Base-by-base conservation (phyloP, 2,329 filamentous ascomycete genomes). In the Penicillium sp. region DNA sequence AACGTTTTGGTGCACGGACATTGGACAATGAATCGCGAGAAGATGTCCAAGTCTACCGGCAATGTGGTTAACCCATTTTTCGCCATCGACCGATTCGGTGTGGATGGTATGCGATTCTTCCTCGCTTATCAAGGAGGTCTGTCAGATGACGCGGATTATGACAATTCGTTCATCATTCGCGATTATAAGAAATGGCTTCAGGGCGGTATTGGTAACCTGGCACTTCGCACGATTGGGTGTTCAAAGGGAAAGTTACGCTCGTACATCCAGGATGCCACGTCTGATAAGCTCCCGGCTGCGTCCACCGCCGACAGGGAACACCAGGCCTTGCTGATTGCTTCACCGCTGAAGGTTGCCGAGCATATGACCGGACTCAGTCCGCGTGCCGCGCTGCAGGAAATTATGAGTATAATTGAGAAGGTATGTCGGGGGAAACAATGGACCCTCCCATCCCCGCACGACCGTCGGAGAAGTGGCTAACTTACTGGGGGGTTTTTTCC, bases 1-100 rank as follows among this genome's bases (percentile, higher is more conserved):
- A 87, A 87, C 62, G 85, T 99, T 35, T 81, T 99, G 2, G 91
- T 91, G 54, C 95, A 99, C 73, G 92, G 89, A 2, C 95, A 99
- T 74, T 99, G 96, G 95, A 96, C 92, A 14, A 88, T 99, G 78
- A 91, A 90, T 56, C 87, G 87, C 54, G 86, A 88, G 67, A 99
- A 99, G 76, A 99, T 99, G 93, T 94, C 93, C 61, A 99, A 99
- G 75, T 96, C 91, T 1, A 86, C 89, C 2, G 95, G 95, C 62
- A 97, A 97, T 73, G 94, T 96, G 1, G 94, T 99, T 44, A 95
- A 96, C 70, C 95, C 95, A 0, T 92, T 96, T 71, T 92, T 92
- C 66, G 95, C 95, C 13, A 84, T 98, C 50, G 89, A 96, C 63
- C 86, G 93, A 6, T 99, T 92, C 77, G 92, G 92, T 2, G 81